These are phyloP conservation scores for Vairimorpha apis DNA, from an alignment of 371 early-diverging fungal genomes.

Conservation along the genomic window DNA sequence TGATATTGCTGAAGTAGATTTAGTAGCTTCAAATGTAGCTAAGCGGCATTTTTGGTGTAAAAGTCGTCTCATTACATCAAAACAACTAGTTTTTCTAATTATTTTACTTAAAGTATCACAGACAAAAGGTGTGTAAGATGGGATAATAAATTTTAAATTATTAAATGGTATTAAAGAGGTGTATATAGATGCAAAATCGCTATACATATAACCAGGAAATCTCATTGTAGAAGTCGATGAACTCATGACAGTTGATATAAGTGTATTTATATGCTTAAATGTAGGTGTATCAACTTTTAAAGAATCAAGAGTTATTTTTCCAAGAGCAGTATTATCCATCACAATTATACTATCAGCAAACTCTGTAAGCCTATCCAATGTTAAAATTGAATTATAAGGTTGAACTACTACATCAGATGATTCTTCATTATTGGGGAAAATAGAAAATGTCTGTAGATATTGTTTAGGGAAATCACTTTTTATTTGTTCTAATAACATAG, in stretches of 20 bases:
- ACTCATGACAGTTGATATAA: constrained; percentile 86
- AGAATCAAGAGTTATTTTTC: constrained; percentile 80
- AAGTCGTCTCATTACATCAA: constrained; percentile 59
- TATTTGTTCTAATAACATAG: constrained; percentile 74
- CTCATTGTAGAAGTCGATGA: constrained; percentile 91
- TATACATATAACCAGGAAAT: constrained; percentile 97
- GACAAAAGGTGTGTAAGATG: constrained; percentile 83
- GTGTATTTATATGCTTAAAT: constrained; percentile 87
- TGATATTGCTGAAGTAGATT: constrained; percentile 63
- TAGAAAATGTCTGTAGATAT: constrained; percentile 88
- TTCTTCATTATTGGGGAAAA: constrained; percentile 95
- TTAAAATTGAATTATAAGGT: constrained; percentile 94
- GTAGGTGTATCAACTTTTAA: constrained; percentile 82
- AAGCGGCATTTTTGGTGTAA: constrained; percentile 61
- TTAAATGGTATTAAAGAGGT: constrained; percentile 86
- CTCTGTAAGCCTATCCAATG: constrained; percentile 76
- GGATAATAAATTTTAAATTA: constrained; percentile 86
- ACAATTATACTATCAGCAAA: constrained; percentile 79
- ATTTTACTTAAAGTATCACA: constrained; percentile 59
- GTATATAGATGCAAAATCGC: constrained; percentile 84
- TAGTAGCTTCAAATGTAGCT: constrained; percentile 50
- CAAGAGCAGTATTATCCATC: constrained; percentile 65
- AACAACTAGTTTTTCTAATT: constrained; percentile 50
- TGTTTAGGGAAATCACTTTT: constrained; percentile 89
- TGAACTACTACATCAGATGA: constrained; percentile 96